Conservation (phyloP, 306 rosid genomes). For the Cucurbita argyrosperma region DNA sequence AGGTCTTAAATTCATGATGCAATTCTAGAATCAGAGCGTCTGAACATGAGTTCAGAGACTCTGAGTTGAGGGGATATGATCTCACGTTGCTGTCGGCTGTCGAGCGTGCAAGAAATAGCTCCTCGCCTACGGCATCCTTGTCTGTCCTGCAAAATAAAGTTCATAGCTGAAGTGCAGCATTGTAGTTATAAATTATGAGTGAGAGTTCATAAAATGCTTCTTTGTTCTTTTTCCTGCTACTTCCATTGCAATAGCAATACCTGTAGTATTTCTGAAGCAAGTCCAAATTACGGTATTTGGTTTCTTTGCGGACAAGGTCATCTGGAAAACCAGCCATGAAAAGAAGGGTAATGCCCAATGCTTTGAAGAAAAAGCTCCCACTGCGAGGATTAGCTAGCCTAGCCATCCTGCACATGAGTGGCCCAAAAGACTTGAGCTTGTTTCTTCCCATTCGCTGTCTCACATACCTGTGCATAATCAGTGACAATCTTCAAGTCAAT, state of each 20-base stretch:
- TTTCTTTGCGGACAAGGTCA: slow-evolving; percentile 67
- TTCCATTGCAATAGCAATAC: slow-evolving; percentile 12
- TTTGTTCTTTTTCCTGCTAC: not conserved
- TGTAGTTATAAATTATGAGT: not conserved
- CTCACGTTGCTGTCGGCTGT: slow-evolving; percentile 27
- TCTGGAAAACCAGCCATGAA: slow-evolving; percentile 90
- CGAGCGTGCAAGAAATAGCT: slow-evolving; percentile 35
- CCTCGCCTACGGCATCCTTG: slow-evolving; percentile 57
- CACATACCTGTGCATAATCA: slow-evolving; percentile 23
- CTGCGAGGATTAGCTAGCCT: slow-evolving; percentile 45
- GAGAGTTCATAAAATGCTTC: not conserved
- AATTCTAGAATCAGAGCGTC: not conserved
- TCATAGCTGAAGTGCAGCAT: not conserved
- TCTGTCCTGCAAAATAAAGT: slow-evolving; percentile 43
- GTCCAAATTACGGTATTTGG: slow-evolving; percentile 63
- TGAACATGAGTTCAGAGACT: not conserved
- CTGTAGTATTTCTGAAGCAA: slow-evolving; percentile 86
- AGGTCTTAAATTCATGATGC: not conserved
- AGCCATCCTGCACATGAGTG: slow-evolving; percentile 39
- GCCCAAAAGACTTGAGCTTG: slow-evolving; percentile 70
- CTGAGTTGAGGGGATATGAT: not conserved
- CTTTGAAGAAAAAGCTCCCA: slow-evolving; percentile 93
- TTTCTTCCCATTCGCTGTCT: slow-evolving; percentile 84
- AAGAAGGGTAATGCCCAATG: slow-evolving; percentile 72
- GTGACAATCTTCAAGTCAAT: not conserved